phyloP scores from a whole-genome alignment of 441 rosid species.

The Populus hybrid region DNA sequence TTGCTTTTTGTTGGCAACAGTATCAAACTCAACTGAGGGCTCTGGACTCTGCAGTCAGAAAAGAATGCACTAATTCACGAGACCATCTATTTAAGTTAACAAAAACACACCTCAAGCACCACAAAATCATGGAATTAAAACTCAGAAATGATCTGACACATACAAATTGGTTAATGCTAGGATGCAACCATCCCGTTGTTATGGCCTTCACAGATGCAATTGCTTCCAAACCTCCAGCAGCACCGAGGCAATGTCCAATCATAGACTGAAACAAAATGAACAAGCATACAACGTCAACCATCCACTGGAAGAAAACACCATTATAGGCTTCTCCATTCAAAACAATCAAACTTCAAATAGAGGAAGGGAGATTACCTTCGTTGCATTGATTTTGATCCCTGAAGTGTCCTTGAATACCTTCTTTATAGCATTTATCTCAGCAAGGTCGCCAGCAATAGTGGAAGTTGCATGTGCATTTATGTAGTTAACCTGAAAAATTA shows the following conservation, averaged over 20 bases:
- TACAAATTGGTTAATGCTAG: constrained; percentile 89
- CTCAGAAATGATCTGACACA: constrained; percentile 22
- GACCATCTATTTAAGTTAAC: background rate
- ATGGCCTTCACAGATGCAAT: constrained; percentile 89
- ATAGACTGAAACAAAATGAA: constrained; percentile 58
- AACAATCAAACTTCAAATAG: background rate
- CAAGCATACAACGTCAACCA: constrained; percentile 11
- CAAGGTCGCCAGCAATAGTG: constrained; percentile 93
- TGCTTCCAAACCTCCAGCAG: constrained; percentile 98
- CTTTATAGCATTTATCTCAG: constrained; percentile 91
- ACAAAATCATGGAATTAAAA: background rate
- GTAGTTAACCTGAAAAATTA: constrained; percentile 70
- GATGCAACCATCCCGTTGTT: constrained; percentile 96
- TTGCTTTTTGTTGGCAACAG: constrained; percentile 72
- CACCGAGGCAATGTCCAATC: constrained; percentile 99
- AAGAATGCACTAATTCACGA: constrained; percentile 1
- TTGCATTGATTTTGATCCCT: constrained; percentile 88
- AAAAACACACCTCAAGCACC: background rate
- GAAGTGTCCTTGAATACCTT: constrained; percentile 84
- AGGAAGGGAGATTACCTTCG: constrained; percentile 57
- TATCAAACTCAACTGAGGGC: constrained; percentile 84
- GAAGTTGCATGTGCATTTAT: constrained; percentile 98
- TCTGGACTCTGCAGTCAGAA: constrained; percentile 68
- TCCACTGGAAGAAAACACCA: constrained; percentile 5
- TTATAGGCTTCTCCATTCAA: constrained; percentile 1